These are phyloP conservation scores for Monilinia aucupariae DNA, from an alignment of 2,329 filamentous ascomycete species.

Conservation along the genomic window DNA sequence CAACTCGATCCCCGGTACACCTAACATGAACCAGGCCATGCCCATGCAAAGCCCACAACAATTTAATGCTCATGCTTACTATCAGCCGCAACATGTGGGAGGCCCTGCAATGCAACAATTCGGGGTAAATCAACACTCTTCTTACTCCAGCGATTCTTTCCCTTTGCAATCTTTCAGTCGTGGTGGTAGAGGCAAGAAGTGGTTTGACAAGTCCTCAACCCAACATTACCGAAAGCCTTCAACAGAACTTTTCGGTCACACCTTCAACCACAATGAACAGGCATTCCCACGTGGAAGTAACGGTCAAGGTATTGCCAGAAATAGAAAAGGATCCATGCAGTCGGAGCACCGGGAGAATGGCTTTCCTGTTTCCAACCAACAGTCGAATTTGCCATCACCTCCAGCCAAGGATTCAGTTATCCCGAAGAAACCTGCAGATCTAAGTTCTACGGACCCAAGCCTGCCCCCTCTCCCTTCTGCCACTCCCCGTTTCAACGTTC, in stretches of 20 bases:
- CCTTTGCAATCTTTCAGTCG: slow-evolving; percentile 17
- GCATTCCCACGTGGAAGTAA: slow-evolving; percentile 23
- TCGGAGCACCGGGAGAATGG: slow-evolving; percentile 23
- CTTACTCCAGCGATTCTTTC: slow-evolving; percentile 22
- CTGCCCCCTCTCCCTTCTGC: slow-evolving; percentile 29
- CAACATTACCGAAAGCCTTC: slow-evolving; percentile 26
- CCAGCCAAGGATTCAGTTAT: slow-evolving; percentile 12
- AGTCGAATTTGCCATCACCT: slow-evolving; percentile 9
- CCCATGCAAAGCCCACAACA: slow-evolving; percentile 50
- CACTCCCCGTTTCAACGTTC: slow-evolving; percentile 27
- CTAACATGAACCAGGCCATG: slow-evolving; percentile 63
- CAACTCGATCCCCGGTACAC: slow-evolving; percentile 61
- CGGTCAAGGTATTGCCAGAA: slow-evolving; percentile 22
- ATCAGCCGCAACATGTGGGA: slow-evolving; percentile 36
- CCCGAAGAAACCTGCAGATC: slow-evolving; percentile 10
- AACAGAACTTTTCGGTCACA: slow-evolving; percentile 29
- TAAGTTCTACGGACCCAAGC: slow-evolving; percentile 16
- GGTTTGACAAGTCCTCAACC: slow-evolving; percentile 31
- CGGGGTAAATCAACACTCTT: slow-evolving; percentile 34
- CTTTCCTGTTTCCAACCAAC: slow-evolving; percentile 22
- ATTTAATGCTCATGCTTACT: slow-evolving; percentile 42
- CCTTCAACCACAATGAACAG: slow-evolving; percentile 24
- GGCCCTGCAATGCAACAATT: slow-evolving; percentile 47
- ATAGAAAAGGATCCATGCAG: slow-evolving; percentile 22
- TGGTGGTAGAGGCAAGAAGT: slow-evolving; percentile 21